Evolutionary conservation across 73 alveolate species (phyloP), one percentile per base, ranked within the genome.

Genomic region (Paraurostyla sp.): DNA sequence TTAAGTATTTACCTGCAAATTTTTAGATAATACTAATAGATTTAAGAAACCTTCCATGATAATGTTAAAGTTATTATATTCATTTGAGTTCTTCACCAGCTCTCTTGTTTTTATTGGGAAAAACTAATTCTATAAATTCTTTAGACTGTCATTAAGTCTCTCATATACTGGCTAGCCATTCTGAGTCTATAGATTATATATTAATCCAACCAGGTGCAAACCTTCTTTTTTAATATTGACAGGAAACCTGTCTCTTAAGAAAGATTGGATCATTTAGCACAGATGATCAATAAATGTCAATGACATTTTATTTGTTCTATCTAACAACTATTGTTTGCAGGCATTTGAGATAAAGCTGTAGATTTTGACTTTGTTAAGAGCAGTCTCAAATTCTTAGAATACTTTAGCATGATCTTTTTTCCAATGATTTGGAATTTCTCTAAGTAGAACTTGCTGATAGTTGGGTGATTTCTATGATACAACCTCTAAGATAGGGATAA

Each of bases 61-160:
- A 40, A 88, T 78, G 41, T 88, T 76, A 43, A 76, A 88, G 48
- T 88, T 76, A 41, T 59, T 60, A 32, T 56, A 58, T 29, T 52
- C 91, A 40, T 52, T 56, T 58, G 91, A 81, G 51, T 60, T 60
- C 41, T 59, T 81, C 42, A 38, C 48, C 22, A 83, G 68, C 36
- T 89, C 91, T 25, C 51, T n/a, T 0, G 94, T 78, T 59, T 84
- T 42, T n/a, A 89, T 75, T 13, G 94, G 94, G 88, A 89, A 89
- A 50, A 76, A 89, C 32, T 58, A 40, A 9, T 58, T 52, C 87
- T 81, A 51, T 20, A 81, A 48, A 57, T 29, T 60, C 23, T 63
- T 81, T 46, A 81, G 27, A 22, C 81, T 60, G 32, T 48, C 41
- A 35, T 60, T 48, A 0, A 81, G 46, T 23, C 69, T 23, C 9